Conservation (phyloP, 2,329 filamentous ascomycete species). For the Clonostachys sp. region DNA sequence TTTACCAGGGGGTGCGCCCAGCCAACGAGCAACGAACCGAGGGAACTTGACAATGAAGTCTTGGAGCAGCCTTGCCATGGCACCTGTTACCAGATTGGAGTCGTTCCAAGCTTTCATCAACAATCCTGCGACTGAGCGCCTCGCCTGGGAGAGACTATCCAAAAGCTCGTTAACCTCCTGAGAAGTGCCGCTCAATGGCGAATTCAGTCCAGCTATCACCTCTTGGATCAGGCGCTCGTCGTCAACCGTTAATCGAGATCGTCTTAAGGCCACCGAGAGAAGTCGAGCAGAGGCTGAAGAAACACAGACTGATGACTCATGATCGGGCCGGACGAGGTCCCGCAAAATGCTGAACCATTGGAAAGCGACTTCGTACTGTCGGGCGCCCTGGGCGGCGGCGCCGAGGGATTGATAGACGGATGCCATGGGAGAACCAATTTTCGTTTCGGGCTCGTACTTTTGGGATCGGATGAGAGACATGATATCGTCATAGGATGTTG, state of each 20-base stretch:
- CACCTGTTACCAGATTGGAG: neutral
- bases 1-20: conserved; percentile 50
- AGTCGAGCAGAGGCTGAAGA: conserved; percentile 51
- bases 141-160: conserved; percentile 46
- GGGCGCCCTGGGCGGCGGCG: conserved; percentile 38
- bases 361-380: conserved; percentile 43
- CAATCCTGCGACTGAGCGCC: conserved; percentile 48
- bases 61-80: conserved; percentile 35
- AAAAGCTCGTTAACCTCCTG: conserved; percentile 58
- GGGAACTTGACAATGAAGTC: conserved; percentile 54
- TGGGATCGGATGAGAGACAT: conserved; percentile 23
- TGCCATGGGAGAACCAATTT: conserved; percentile 36
- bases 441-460: conserved; percentile 21
- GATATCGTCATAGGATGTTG: conserved; percentile 21
- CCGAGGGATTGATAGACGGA: conserved; percentile 49
- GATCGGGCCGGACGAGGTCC: conserved; percentile 22
- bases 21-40: conserved; percentile 56
- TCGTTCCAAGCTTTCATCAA: conserved; percentile 25
- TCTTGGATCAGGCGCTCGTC: conserved; percentile 37
- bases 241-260: conserved; percentile 22
- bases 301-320: conserved; percentile 42
- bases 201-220: conserved; percentile 51
- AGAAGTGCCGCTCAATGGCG: conserved; percentile 53
- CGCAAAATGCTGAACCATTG: conserved; percentile 48
- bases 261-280: conserved; percentile 48